phyloP scores from a whole-genome alignment of 2,329 filamentous ascomycete species.

The Ophiostoma sp. region DNA sequence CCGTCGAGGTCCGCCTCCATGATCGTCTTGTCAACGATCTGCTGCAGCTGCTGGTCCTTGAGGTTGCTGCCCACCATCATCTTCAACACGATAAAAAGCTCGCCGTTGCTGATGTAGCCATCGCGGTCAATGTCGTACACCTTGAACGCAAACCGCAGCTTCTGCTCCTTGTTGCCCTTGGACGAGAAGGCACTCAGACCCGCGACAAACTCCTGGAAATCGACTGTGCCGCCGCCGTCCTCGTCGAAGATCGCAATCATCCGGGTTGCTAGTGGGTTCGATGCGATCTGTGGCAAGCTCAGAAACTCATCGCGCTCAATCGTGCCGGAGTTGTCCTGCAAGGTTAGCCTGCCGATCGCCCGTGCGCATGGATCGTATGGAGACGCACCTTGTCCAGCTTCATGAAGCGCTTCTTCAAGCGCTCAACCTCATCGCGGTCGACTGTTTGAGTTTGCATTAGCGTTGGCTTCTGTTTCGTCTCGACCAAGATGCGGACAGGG shows the following conservation, averaged over 20 bases:
- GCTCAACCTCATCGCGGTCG: slow-evolving; percentile 93
- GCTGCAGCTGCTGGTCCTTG: slow-evolving; percentile 97
- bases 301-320: slow-evolving; percentile 99
- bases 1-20: slow-evolving; percentile 97
- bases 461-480: neutral
- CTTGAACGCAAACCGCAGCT: slow-evolving; percentile 95
- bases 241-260: slow-evolving; percentile 99
- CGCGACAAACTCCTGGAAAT: slow-evolving; percentile 97
- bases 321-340: slow-evolving; percentile 80
- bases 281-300: slow-evolving; percentile 92
- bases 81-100: slow-evolving; percentile 98
- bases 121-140: slow-evolving; percentile 99
- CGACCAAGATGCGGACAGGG: neutral
- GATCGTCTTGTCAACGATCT: slow-evolving; percentile 99
- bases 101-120: slow-evolving; percentile 96
- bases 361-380: no score
- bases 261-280: slow-evolving; percentile 92
- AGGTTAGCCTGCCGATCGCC: no score
- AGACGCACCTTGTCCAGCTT: slow-evolving; percentile 76
- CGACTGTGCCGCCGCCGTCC: slow-evolving; percentile 93
- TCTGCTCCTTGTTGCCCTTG: slow-evolving; percentile 99
- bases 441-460: slow-evolving; percentile 49
- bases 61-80: slow-evolving; percentile 99
- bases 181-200: slow-evolving; percentile 92
- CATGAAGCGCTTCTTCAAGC: slow-evolving; percentile 96